A percentile compares a stretch with the other conserved stretches of the same genome.
phyloP scores from a whole-genome alignment of 495 filamentous ascomycete species.

The Sporormia fimetaria region DNA sequence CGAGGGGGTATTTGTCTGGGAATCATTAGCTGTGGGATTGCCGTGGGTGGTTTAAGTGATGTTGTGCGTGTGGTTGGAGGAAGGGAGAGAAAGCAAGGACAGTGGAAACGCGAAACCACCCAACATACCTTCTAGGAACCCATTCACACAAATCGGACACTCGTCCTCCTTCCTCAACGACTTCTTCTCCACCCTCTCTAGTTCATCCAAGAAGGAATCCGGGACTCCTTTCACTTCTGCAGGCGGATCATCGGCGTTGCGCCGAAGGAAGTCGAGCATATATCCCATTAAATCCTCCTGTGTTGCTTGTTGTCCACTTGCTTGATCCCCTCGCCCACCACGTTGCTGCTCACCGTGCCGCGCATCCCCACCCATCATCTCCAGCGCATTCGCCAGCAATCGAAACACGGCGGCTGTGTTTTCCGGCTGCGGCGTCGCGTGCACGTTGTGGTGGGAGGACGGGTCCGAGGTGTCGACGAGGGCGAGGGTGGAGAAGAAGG shows the following conservation, averaged over 20 bases:
- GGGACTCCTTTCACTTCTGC: constrained; percentile 59
- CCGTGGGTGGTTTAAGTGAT: neutral
- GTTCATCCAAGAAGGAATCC: constrained; percentile 68
- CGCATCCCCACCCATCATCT: constrained; percentile 31
- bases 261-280: constrained; percentile 53
- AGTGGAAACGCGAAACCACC: neutral
- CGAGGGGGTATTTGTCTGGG: constrained; percentile 58
- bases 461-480: constrained; percentile 44
- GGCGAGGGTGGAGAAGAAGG: constrained; percentile 72
- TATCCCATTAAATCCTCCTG: constrained; percentile 43
- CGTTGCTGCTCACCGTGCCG: constrained; percentile 8
- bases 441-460: constrained; percentile 42
- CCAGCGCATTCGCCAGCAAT: constrained; percentile 49
- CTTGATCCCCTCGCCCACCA: neutral
- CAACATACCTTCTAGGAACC: constrained; percentile 61
- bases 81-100: too few relatives aligned
- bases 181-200: constrained; percentile 70
- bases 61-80: too few relatives aligned
- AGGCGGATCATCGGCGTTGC: constrained; percentile 54
- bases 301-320: constrained; percentile 20
- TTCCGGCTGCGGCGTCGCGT: constrained; percentile 59
- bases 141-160: constrained; percentile 80
- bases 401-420: constrained; percentile 56
- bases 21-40: neutral
- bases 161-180: constrained; percentile 51